Base-by-base conservation (phyloP, 768 basidiomycete genomes). In the Kwoniella europaea region DNA sequence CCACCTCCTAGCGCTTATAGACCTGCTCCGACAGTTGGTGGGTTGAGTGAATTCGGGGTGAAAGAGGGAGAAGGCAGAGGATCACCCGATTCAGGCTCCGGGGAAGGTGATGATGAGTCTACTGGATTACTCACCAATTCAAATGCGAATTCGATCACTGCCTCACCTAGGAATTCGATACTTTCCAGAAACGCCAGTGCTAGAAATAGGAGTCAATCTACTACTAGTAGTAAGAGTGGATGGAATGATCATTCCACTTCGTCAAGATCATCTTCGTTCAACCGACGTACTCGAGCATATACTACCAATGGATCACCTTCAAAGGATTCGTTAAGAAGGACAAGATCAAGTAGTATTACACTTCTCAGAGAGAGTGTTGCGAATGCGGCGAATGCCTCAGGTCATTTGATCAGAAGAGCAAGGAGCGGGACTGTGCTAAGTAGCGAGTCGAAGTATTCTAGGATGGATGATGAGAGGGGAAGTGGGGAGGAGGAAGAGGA, bases 391-490 rank as follows among this genome's bases (percentile, higher is more conserved):
- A 46, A 35, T 27, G 67, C 60, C 13, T 24, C 61, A 22, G 68
- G 62, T 6, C 65, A 54, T 16, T 18, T 71, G 4, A 42, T 73
- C 10, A 67, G 67, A 46, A 59, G 74, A 35, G 71, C 60, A 2
- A 67, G 74, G 42, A 73, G 71, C 50, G 74, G 74, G 54, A 71
- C 69, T 10, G n/a, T 68, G n/a, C n/a, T 71, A 9, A 74, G 69
- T 57, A 22, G 10, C 12, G 71, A 73, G 15, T 27, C 35, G 10
- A 56, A 22, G 18, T 69, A 69, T 63, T 69, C 68, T 2, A 63
- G 24, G 42, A 54, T 69, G 24, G 68, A 24, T n/a, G 68, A 50
- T 24, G 60, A 68, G 20, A 44, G 15, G 46, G 20, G 52, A n/a
- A 27, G 42, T 35, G 50, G 53, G 1, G 67, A 60, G 6, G 50